Evolutionary conservation across 768 basidiomycete genomes (phyloP), one percentile per base, ranked within the genome.

Genomic region (Auriscalpium microsporum): DNA sequence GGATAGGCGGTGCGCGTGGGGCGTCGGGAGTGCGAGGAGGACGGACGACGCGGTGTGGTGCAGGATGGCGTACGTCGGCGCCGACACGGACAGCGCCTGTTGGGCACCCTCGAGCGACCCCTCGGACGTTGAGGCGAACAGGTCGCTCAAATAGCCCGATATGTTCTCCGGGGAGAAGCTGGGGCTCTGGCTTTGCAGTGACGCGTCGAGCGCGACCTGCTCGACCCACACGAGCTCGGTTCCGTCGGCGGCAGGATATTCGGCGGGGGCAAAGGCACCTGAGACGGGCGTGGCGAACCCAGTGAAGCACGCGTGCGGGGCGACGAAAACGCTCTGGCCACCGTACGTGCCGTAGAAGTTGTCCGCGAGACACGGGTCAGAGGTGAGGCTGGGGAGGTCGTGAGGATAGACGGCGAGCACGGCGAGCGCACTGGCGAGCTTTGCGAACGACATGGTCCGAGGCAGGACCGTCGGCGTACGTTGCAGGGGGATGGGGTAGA

Each of bases 321-420:
- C 64, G 45, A 72, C 60, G 59, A 86, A 76, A 56, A 87, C 61
- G 63, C 78, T 78, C 54, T 76, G 72, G 54, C 77, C 73, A 50
- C 76, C 76, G 57, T 77, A 79, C 28, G 76, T 79, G 48, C 86
- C 86, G 57, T 79, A 75, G 68, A 79, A 86, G 58, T 61, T 75
- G 45, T 69, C 56, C 2, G 73, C 70, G 10, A 85, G 66, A 65
- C 86, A 87, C 2, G 53, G 64, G 33, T 71, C 65, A 34, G 55
- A 52, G 7, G 63, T 56, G 56, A 79, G 67, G n/a, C 77, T 54
- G 9, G 67, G 64, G 3, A 71, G 68, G 23, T 72, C 63, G 59
- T 78, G 77, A 3, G 81, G 78, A 7, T 75, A 70, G 35, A 81
- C 63, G 35, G 80, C 74, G 44, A 71, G 62, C 13, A 67, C 38